Percentiles rank a stretch among this genome's conserved stretches.
These are phyloP conservation scores for Lactifluus subvellereus DNA, from an alignment of 768 basidiomycete genomes.

Conservation along the genomic window DNA sequence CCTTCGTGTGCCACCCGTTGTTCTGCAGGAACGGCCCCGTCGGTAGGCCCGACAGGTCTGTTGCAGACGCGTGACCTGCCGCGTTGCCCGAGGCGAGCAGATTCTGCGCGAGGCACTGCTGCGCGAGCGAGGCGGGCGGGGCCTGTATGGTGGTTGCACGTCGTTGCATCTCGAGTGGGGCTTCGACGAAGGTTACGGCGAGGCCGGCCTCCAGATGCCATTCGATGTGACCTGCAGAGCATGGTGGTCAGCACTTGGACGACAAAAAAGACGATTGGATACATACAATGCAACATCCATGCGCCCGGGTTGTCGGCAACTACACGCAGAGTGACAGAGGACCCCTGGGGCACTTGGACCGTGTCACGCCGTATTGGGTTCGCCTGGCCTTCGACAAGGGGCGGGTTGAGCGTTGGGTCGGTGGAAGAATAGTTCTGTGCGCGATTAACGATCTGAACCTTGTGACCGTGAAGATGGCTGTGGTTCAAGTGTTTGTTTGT, in stretches of 20 bases:
- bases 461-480: conserved; percentile 91
- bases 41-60: conserved; percentile 60
- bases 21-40: conserved; percentile 69
- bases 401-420: conserved; percentile 76
- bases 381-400: conserved; percentile 63
- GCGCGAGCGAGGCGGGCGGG: conserved; percentile 39
- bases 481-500: neutral
- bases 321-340: conserved; percentile 68
- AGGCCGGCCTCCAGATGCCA: conserved; percentile 86
- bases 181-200: conserved; percentile 79
- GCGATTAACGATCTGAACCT: conserved; percentile 73
- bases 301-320: conserved; percentile 90
- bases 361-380: conserved; percentile 96
- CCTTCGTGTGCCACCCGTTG: conserved; percentile 66
- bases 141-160: conserved; percentile 44
- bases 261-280: neutral
- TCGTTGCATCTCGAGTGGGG: conserved; percentile 65
- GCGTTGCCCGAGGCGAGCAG: conserved; percentile 74
- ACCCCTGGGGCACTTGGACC: conserved; percentile 61
- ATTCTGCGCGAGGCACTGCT: conserved; percentile 67
- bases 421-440: conserved; percentile 62
- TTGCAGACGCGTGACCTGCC: conserved; percentile 66
- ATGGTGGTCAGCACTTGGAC: neutral
- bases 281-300: conserved; percentile 79
- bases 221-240: conserved; percentile 62